Evolutionary conservation across 2,329 filamentous ascomycete species (phyloP), one percentile per base, ranked within the genome.

Genomic region (Celoporthe dispersa): DNA sequence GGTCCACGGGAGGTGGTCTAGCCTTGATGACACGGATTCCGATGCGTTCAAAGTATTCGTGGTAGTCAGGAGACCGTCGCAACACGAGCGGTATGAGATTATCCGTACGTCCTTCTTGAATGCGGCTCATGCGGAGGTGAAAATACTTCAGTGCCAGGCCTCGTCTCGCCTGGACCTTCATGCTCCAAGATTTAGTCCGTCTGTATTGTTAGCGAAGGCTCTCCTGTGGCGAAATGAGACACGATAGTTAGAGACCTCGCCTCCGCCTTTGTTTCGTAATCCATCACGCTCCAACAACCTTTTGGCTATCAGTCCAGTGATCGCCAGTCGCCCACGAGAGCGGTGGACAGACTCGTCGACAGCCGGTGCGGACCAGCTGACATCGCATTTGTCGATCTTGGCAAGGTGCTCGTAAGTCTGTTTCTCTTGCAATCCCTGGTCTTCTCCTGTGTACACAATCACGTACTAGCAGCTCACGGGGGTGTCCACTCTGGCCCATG

Each of bases 51-150:
- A 63, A 63, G n/a, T 3, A 12, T 3, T 11, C 37, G 5, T 31
- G 35, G 8, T 12, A 39, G 35, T 44, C 16, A 25, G 60, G 37
- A 6, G 60, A 63, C n/a, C 12, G 11, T 14, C 37, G 22, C 60
- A 63, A 16, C 12, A 63, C 60, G n/a, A 63, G 37, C 14, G 35
- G 44, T 44, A 63, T 44, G n/a, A 44, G 60, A 63, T 63, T 1
- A 31, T 63, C 60, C 1, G 37, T 28, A 9, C n/a, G 12, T 16
- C 60, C 60, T 19, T 44, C 60, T 16, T 41, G 35, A 11, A 63
- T 44, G n/a, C 60, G 60, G 37, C 60, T 63, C 60, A 63, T 63
- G n/a, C 60, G 60, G 31, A 63, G 60, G 16, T 37, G n/a, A 63
- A 25, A 31, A 31, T 2, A 63, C 60, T 31, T 44, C 60, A 31